Evolutionary conservation across 805 yeast genomes (phyloP).

Genomic region (Nakazawaea wickerhamii): DNA sequence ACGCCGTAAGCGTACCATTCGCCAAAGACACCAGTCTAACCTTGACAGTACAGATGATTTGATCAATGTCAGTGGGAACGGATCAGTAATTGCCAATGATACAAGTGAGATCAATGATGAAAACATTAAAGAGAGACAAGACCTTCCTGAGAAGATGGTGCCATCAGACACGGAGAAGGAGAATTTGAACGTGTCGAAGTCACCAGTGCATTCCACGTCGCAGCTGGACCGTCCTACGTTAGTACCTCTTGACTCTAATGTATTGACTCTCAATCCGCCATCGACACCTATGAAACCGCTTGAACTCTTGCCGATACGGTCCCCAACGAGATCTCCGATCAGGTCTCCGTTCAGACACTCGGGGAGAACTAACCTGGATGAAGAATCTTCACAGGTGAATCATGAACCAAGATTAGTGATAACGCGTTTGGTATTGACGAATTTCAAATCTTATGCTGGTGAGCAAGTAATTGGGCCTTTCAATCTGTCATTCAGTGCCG

Average conservation of each 20-base stretch:
- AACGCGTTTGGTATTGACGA: conserved; percentile 62
- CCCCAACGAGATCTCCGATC: conserved; percentile 10
- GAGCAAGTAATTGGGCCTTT: conserved; percentile 91
- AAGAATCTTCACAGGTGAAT: conserved; percentile 13
- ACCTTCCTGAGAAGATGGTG: background rate
- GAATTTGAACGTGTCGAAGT: background rate
- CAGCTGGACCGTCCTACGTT: conserved; percentile 4
- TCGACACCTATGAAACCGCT: conserved; percentile 10
- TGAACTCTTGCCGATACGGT: conserved; percentile 11
- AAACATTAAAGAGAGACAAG: background rate
- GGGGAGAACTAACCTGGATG: background rate
- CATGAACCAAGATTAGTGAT: conserved; percentile 65
- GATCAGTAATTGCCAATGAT: background rate
- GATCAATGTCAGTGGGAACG: conserved; percentile 1
- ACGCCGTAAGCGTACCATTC: conserved; percentile 11
- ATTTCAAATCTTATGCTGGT: conserved; percentile 96
- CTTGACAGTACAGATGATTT: conserved; percentile 6
- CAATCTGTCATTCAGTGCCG: conserved; percentile 89
- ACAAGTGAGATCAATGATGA: background rate
- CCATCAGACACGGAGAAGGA: conserved; percentile 9
- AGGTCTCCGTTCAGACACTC: conserved; percentile 11
- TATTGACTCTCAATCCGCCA: conserved; percentile 9
- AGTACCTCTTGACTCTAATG: conserved; percentile 10
- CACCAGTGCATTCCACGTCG: conserved; percentile 1
- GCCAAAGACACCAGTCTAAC: conserved; percentile 4